A percentile compares a stretch with the other conserved stretches of the same genome.
Conservation (phyloP, 306 rosid species). For the Acacia crassicarpa region DNA sequence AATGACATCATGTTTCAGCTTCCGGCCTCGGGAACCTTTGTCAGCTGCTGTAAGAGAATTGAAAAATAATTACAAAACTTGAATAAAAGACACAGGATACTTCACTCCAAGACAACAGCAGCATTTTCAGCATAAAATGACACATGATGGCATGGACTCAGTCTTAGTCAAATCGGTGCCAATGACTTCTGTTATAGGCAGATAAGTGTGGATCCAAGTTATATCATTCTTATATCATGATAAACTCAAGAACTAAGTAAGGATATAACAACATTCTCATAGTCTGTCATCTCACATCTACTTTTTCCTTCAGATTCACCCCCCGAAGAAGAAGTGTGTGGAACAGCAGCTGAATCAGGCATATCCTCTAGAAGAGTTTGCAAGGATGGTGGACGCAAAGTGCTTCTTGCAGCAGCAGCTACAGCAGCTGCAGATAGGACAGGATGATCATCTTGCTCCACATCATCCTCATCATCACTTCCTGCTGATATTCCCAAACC, state of each 20-base stretch:
- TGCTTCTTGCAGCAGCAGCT: slow-evolving; percentile 96
- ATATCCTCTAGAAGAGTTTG: slow-evolving; percentile 92
- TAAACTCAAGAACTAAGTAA: background rate
- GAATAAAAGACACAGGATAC: slow-evolving; percentile 12
- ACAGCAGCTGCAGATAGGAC: slow-evolving; percentile 84
- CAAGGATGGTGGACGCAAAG: slow-evolving; percentile 94
- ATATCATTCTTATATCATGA: slow-evolving; percentile 5
- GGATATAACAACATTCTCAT: slow-evolving; percentile 21
- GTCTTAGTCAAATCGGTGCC: background rate
- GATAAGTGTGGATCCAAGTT: background rate
- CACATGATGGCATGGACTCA: slow-evolving; percentile 9
- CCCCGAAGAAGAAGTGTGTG: slow-evolving; percentile 76
- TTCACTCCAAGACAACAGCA: slow-evolving; percentile 12
- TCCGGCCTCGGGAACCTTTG: slow-evolving; percentile 77
- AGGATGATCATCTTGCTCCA: slow-evolving; percentile 62
- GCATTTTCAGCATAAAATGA: slow-evolving; percentile 26
- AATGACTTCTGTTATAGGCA: slow-evolving; percentile 7
- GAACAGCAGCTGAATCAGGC: slow-evolving; percentile 60
- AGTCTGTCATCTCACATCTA: slow-evolving; percentile 64
- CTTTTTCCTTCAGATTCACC: slow-evolving; percentile 97
- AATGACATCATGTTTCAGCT: slow-evolving; percentile 95
- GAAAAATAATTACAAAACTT: slow-evolving; percentile 13
- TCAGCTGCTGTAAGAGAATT: slow-evolving; percentile 70
- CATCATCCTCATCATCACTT: slow-evolving; percentile 93
- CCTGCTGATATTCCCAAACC: slow-evolving; percentile 68